phyloP scores from a whole-genome alignment of 495 filamentous ascomycete genomes.

The Neurospora terricola region DNA sequence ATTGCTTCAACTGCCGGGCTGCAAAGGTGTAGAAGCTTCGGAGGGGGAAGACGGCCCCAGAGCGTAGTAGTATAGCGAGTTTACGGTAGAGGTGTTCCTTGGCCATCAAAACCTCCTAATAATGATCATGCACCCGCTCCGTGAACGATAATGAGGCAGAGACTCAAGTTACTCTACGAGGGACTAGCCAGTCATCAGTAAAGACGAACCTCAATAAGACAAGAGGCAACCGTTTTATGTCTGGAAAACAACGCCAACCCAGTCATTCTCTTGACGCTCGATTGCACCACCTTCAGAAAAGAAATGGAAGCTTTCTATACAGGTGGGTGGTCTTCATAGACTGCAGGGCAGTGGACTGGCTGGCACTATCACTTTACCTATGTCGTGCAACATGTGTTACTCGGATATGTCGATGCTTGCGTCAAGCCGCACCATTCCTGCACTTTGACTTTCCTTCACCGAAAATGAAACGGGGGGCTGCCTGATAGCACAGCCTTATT shows the following conservation, averaged over 20 bases:
- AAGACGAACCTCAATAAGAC: not conserved
- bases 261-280: not conserved
- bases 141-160: not conserved
- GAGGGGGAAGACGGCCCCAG: not conserved
- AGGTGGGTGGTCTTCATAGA: not conserved
- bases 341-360: not conserved
- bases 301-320: not conserved
- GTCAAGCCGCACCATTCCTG: not conserved
- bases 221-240: not conserved
- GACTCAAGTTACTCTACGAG: not conserved
- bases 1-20: not conserved
- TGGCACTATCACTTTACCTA: not conserved
- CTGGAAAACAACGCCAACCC: not conserved
- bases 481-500: not conserved
- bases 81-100: not conserved
- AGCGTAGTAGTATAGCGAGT: not conserved
- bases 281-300: not conserved
- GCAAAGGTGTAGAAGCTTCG: not conserved
- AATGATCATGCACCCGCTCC: not conserved
- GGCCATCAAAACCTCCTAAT: not conserved
- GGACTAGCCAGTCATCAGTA: not conserved
- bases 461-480: not conserved
- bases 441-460: not conserved
- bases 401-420: not conserved
- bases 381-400: not conserved